A percentile compares a stretch with the other conserved stretches of the same genome.
phyloP scores from a whole-genome alignment of 1,139 yeast species.

The Zygosaccharomyces pseudobailii region DNA sequence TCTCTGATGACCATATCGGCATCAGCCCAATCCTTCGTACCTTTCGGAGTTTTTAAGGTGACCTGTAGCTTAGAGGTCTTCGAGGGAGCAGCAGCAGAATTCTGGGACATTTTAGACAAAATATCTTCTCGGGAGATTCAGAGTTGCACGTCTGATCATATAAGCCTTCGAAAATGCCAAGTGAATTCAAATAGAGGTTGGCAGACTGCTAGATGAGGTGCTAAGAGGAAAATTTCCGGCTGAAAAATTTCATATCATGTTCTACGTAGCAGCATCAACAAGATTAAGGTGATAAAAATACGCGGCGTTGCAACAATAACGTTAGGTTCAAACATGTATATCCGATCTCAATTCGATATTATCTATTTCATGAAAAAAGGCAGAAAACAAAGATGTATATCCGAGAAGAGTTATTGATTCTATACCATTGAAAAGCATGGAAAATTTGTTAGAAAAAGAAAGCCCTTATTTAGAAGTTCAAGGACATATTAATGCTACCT shows the following conservation, averaged over 20 bases:
- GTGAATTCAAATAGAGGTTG: neutral
- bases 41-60: constrained; percentile 89
- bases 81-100: constrained; percentile 13
- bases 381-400: too few relatives aligned
- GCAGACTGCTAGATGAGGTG: neutral
- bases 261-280: constrained; percentile 1
- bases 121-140: constrained; percentile 1
- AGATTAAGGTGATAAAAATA: neutral
- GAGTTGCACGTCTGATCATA: neutral
- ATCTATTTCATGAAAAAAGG: too few relatives aligned
- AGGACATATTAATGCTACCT: too few relatives aligned
- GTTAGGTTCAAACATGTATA: neutral
- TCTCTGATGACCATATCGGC: constrained; percentile 94
- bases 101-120: constrained; percentile 10
- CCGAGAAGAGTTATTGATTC: too few relatives aligned
- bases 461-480: too few relatives aligned
- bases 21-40: constrained; percentile 98
- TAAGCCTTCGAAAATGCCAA: constrained; percentile 1
- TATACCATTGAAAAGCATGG: too few relatives aligned
- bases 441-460: too few relatives aligned
- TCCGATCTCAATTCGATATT: neutral
- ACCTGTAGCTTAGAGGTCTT: constrained; percentile 46
- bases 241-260: constrained; percentile 12
- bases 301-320: neutral
- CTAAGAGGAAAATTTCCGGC: neutral